Evolutionary conservation across 2,329 filamentous ascomycete species (phyloP).

Genomic region (Alternaria brassicicola): DNA sequence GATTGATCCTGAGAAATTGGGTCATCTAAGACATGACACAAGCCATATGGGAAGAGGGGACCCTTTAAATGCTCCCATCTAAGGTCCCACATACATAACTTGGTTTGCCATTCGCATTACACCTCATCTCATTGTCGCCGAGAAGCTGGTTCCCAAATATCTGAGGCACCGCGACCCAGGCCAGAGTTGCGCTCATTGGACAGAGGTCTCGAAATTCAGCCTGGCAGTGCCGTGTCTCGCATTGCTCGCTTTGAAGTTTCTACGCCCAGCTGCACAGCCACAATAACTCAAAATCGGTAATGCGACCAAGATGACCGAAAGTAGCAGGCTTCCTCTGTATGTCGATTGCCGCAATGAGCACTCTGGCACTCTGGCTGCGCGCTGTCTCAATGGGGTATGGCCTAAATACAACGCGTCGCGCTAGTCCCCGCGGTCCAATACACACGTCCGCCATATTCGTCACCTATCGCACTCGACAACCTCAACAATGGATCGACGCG

Average conservation of each 20-base stretch:
- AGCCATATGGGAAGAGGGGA: background rate
- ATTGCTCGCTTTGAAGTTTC: conserved; percentile 21
- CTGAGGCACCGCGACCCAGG: background rate
- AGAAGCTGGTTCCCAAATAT: background rate
- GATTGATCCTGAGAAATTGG: background rate
- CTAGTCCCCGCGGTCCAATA: conserved; percentile 8
- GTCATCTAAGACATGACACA: background rate
- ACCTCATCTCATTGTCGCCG: background rate
- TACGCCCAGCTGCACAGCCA: conserved; percentile 15
- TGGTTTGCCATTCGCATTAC: background rate
- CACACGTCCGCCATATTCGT: background rate
- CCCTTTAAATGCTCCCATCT: background rate
- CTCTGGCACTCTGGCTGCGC: background rate
- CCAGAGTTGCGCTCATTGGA: background rate
- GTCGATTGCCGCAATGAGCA: background rate
- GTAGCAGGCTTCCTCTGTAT: background rate
- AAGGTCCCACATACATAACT: background rate
- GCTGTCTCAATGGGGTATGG: background rate
- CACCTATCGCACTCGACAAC: background rate
- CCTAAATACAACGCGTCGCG: background rate
- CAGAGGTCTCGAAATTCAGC: background rate
- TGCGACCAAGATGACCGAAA: background rate
- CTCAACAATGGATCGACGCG: conserved; percentile 13
- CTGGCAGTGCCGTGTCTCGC: conserved; percentile 19
- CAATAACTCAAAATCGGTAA: background rate